These are phyloP conservation scores for Naematelia encephala DNA, from an alignment of 768 basidiomycete genomes.

Conservation along the genomic window DNA sequence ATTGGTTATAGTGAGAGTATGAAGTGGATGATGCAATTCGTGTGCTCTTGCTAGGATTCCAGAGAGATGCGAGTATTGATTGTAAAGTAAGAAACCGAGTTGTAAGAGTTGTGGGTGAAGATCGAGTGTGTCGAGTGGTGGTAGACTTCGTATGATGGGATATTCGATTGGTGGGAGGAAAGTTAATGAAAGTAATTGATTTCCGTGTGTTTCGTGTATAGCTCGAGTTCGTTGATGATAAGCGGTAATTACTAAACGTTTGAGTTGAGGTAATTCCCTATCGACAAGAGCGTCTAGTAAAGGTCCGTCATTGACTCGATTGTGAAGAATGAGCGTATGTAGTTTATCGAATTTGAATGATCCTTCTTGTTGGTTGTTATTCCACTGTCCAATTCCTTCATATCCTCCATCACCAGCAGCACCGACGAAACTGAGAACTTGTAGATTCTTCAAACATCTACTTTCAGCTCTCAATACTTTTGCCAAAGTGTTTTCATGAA, in stretches of 20 bases:
- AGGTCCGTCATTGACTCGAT: constrained; percentile 27
- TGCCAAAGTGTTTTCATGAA: neutral
- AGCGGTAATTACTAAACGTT: constrained; percentile 28
- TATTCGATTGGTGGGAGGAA: constrained; percentile 37
- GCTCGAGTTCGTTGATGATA: constrained; percentile 33
- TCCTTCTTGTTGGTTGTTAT: neutral
- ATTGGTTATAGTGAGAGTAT: constrained; percentile 28
- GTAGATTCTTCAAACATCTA: constrained; percentile 4
- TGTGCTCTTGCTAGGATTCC: neutral
- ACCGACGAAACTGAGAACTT: constrained; percentile 28
- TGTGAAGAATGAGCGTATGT: constrained; percentile 34
- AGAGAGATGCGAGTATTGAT: neutral
- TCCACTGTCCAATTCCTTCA: neutral
- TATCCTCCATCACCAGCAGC: neutral
- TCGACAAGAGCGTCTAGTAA: constrained; percentile 28
- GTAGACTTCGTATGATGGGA: constrained; percentile 25
- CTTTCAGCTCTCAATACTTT: no score
- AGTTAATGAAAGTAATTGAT: constrained; percentile 34
- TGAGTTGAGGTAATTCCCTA: constrained; percentile 33
- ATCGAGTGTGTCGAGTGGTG: constrained; percentile 27
- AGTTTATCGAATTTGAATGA: constrained; percentile 29
- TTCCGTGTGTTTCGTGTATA: constrained; percentile 35
- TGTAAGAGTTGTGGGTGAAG: constrained; percentile 30
- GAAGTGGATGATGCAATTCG: constrained; percentile 25
- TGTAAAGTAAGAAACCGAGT: constrained; percentile 4